Conservation (phyloP, 108 stramenopile genomes). For the Cylindrotheca fusiformis region DNA sequence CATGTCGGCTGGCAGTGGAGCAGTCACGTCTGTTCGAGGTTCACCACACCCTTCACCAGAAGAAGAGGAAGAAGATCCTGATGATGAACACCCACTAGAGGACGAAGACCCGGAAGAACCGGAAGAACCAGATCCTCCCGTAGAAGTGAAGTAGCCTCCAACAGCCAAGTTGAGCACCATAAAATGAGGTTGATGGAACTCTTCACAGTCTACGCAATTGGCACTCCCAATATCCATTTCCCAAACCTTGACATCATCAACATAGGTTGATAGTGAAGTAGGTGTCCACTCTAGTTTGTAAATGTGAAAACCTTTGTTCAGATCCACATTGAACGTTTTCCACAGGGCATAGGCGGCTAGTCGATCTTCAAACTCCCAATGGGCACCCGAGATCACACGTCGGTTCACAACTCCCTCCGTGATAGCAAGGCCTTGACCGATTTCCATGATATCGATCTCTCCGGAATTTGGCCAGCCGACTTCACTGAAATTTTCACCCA, state of each 20-base stretch:
- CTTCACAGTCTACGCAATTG: slow-evolving; percentile 10
- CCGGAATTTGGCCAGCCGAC: slow-evolving; percentile 43
- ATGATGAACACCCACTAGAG: slow-evolving; percentile 4
- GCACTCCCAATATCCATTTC: slow-evolving; percentile 9
- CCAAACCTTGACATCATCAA: slow-evolving; percentile 19
- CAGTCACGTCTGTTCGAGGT: slow-evolving; percentile 8
- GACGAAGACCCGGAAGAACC: slow-evolving; percentile 5
- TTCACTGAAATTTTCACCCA: slow-evolving; percentile 31
- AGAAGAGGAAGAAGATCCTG: neutral
- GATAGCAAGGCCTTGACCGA: slow-evolving; percentile 12
- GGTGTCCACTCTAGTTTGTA: slow-evolving; percentile 22
- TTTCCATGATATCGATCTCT: slow-evolving; percentile 54
- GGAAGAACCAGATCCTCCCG: neutral
- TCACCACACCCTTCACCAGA: slow-evolving; percentile 1
- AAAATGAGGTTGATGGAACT: slow-evolving; percentile 14
- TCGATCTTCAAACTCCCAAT: slow-evolving; percentile 23
- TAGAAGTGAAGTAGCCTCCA: slow-evolving; percentile 16
- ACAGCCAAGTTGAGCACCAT: slow-evolving; percentile 18
- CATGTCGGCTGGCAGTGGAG: slow-evolving; percentile 18
- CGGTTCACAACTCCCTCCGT: slow-evolving; percentile 3
- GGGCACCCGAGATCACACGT: slow-evolving; percentile 11
- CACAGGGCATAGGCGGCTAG: slow-evolving; percentile 7
- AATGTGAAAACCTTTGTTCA: slow-evolving; percentile 11
- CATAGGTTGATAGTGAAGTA: slow-evolving; percentile 4
- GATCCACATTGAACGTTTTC: slow-evolving; percentile 3